phyloP scores from a whole-genome alignment of 2,329 filamentous ascomycete genomes.

The Penicillium verrucosum region DNA sequence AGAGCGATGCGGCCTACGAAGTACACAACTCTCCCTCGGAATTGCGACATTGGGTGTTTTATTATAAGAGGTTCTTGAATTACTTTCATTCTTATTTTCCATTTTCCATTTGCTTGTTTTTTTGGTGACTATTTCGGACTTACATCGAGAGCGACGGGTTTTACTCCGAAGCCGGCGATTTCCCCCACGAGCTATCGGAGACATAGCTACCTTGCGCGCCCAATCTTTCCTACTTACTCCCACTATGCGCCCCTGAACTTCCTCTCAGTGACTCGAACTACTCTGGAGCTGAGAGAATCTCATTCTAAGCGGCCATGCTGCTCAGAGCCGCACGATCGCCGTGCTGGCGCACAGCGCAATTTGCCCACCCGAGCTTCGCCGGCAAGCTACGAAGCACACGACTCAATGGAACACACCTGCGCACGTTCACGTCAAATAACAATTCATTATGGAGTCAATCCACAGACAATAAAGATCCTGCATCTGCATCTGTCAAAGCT shows the following conservation, averaged over 20 bases:
- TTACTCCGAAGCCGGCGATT: slow-evolving; percentile 38
- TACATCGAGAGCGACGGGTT: slow-evolving; percentile 5
- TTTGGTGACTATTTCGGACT: not conserved
- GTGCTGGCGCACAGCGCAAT: slow-evolving; percentile 33
- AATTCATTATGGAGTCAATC: slow-evolving; percentile 23
- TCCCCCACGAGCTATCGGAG: slow-evolving; percentile 23
- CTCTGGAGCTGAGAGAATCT: not conserved
- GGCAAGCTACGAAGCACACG: slow-evolving; percentile 25
- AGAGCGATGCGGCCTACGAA: slow-evolving; percentile 11
- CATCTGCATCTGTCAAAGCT: slow-evolving; percentile 12
- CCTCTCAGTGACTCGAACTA: not conserved
- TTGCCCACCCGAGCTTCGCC: slow-evolving; percentile 24
- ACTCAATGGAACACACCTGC: slow-evolving; percentile 26
- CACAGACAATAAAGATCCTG: slow-evolving; percentile 14
- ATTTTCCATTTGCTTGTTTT: not conserved
- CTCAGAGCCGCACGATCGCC: slow-evolving; percentile 37
- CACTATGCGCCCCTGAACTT: slow-evolving; percentile 28
- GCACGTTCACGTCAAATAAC: slow-evolving; percentile 30
- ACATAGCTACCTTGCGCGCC: slow-evolving; percentile 13
- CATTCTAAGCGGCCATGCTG: slow-evolving; percentile 32
- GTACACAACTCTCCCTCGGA: slow-evolving; percentile 17
- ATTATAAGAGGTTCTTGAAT: not conserved
- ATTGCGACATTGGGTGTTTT: slow-evolving; percentile 26
- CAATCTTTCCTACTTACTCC: slow-evolving; percentile 9
- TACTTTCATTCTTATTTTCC: not conserved